phyloP scores from a whole-genome alignment of 495 filamentous ascomycete genomes.

The Astrocystis sublimbata region DNA sequence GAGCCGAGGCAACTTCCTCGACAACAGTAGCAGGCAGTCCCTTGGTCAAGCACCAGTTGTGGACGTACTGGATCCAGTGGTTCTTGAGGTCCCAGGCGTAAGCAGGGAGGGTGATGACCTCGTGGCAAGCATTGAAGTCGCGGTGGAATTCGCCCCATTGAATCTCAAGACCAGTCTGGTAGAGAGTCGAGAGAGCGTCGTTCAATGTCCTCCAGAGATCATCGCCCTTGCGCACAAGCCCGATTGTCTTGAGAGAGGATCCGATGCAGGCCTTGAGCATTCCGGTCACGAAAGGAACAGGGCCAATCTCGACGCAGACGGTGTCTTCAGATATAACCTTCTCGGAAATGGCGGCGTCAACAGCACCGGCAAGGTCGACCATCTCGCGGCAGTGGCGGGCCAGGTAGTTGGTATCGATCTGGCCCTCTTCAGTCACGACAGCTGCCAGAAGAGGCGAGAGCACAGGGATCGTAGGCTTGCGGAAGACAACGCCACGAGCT shows the following conservation, averaged over 20 bases:
- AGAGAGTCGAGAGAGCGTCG: slow-evolving; percentile 53
- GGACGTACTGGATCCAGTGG: slow-evolving; percentile 61
- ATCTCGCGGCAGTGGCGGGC: slow-evolving; percentile 56
- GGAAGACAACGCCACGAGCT: slow-evolving; percentile 50
- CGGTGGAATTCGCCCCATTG: slow-evolving; percentile 65
- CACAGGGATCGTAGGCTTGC: slow-evolving; percentile 55
- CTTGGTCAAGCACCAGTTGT: slow-evolving; percentile 54
- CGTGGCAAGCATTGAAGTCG: slow-evolving; percentile 50
- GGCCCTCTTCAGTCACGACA: slow-evolving; percentile 48
- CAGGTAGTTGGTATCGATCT: slow-evolving; percentile 51
- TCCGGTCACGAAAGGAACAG: not conserved
- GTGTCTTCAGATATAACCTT: slow-evolving; percentile 23
- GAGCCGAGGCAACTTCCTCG: slow-evolving; percentile 1
- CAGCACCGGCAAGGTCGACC: slow-evolving; percentile 61
- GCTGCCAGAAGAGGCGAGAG: slow-evolving; percentile 60
- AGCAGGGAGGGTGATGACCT: slow-evolving; percentile 53
- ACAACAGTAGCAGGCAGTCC: slow-evolving; percentile 21
- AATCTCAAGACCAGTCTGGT: slow-evolving; percentile 56
- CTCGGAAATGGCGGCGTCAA: slow-evolving; percentile 42
- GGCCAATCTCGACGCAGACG: slow-evolving; percentile 44
- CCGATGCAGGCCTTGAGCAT: not conserved
- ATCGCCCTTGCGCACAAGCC: not conserved
- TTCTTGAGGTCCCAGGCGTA: slow-evolving; percentile 65
- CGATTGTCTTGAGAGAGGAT: not conserved
- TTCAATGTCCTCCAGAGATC: not conserved